phyloP scores from a whole-genome alignment of 2,329 filamentous ascomycete species.

The Xylaria sp. region DNA sequence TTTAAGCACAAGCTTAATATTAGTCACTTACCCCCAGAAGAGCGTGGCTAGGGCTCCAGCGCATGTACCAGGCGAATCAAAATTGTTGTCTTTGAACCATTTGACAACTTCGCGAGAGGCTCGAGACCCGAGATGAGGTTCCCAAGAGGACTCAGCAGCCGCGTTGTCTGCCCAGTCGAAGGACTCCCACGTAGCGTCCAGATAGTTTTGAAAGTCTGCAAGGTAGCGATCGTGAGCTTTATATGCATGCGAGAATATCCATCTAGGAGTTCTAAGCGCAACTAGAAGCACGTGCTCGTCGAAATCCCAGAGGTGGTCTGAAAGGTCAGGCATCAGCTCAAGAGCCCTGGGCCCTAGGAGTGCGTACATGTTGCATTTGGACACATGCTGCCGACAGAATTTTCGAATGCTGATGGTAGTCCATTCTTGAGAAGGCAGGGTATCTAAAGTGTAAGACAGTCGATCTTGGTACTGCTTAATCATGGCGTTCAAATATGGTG shows the following conservation, averaged over 20 bases:
- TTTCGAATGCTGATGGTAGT: not conserved
- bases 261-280: conserved; percentile 1
- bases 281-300: conserved; percentile 51
- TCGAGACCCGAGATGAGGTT: conserved; percentile 25
- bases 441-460: not conserved
- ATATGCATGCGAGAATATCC: not conserved
- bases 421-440: too few relatives aligned
- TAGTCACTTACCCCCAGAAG: not conserved
- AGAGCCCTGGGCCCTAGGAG: conserved; percentile 8
- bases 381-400: not conserved
- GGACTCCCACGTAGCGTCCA: not conserved
- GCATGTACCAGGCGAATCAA: too few relatives aligned
- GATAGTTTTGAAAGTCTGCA: not conserved
- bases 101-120: conserved; percentile 15
- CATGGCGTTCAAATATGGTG: not conserved
- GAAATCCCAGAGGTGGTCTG: conserved; percentile 27
- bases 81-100: conserved; percentile 26
- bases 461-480: not conserved
- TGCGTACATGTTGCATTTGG: not conserved
- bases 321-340: conserved; percentile 16
- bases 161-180: conserved; percentile 12
- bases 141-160: conserved; percentile 18
- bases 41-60: too few relatives aligned
- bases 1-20: not conserved
- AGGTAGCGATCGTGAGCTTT: not conserved